These are phyloP conservation scores for Lactarius akahatsu DNA, from an alignment of 768 basidiomycete genomes.

Conservation along the genomic window DNA sequence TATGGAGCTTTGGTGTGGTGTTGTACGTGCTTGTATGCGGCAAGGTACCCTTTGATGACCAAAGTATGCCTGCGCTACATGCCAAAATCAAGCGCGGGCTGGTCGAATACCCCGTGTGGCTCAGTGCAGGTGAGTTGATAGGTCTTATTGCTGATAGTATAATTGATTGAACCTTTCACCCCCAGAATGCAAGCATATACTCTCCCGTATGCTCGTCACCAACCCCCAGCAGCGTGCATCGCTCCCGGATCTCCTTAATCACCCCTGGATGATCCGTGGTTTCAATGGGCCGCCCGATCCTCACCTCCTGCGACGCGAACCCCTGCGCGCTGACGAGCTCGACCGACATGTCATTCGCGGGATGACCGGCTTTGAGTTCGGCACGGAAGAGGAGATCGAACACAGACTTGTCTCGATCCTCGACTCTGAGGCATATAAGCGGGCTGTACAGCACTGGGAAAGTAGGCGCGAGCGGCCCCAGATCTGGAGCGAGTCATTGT, in stretches of 20 bases:
- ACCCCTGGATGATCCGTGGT: conserved; percentile 93
- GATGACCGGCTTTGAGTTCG: conserved; percentile 98
- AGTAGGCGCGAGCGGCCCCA: conserved; percentile 47
- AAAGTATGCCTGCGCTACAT: conserved; percentile 98
- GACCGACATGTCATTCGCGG: conserved; percentile 82
- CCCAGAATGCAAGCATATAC: conserved; percentile 88
- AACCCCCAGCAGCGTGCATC: conserved; percentile 83
- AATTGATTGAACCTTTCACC: conserved; percentile 14
- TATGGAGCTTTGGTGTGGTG: conserved; percentile 99
- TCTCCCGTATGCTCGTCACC: conserved; percentile 95
- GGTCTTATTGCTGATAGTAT: background rate
- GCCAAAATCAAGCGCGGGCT: conserved; percentile 98
- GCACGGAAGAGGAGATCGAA: conserved; percentile 83
- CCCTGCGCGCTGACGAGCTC: conserved; percentile 84
- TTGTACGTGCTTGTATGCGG: conserved; percentile 97
- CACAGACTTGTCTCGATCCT: conserved; percentile 68
- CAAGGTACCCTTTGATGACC: conserved; percentile 98
- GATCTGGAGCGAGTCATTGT: conserved; percentile 58
- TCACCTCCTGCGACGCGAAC: conserved; percentile 86
- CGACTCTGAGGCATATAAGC: conserved; percentile 71
- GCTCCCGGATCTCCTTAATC: conserved; percentile 78
- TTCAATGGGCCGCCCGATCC: conserved; percentile 77
- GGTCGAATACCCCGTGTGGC: conserved; percentile 97
- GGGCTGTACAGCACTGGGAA: conserved; percentile 78
- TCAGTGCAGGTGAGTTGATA: conserved; percentile 73